A percentile compares a stretch with the other conserved stretches of the same genome.
phyloP scores from a whole-genome alignment of 495 filamentous ascomycete species.

The Pseudoneurospora amorphoporcata region DNA sequence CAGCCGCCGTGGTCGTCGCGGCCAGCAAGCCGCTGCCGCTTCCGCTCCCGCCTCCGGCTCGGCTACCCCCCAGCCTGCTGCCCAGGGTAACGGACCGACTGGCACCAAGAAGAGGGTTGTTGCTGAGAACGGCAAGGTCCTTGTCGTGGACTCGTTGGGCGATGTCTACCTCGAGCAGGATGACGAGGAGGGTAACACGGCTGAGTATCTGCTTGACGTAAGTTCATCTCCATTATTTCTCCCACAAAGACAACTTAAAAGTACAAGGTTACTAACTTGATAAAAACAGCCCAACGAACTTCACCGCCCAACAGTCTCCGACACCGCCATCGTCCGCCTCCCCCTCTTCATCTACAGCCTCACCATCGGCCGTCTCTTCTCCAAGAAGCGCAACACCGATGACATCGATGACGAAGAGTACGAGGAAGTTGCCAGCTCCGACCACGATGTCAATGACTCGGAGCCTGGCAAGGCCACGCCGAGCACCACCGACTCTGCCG shows the following conservation, averaged over 20 bases:
- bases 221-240: conserved; percentile 20
- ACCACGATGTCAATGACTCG: conserved; percentile 28
- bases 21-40: not conserved
- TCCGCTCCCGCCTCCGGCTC: conserved; percentile 15
- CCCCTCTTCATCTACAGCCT: conserved; percentile 55
- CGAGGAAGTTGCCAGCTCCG: conserved; percentile 19
- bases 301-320: conserved; percentile 49
- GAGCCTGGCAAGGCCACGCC: conserved; percentile 29
- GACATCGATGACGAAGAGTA: conserved; percentile 29
- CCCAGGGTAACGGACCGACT: conserved; percentile 35
- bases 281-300: conserved; percentile 48
- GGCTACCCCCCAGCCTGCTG: conserved; percentile 20
- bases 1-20: conserved; percentile 13
- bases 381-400: conserved; percentile 22
- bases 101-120: conserved; percentile 74
- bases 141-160: conserved; percentile 84
- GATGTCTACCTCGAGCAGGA: conserved; percentile 89
- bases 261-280: not conserved
- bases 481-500: conserved; percentile 37
- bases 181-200: conserved; percentile 69
- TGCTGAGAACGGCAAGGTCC: conserved; percentile 87
- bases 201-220: conserved; percentile 78
- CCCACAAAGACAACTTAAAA: not conserved
- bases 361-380: conserved; percentile 44
- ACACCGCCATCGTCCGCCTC: conserved; percentile 61